Conservation (phyloP, 2,329 filamentous ascomycete species). For the Neonectria ditissima region DNA sequence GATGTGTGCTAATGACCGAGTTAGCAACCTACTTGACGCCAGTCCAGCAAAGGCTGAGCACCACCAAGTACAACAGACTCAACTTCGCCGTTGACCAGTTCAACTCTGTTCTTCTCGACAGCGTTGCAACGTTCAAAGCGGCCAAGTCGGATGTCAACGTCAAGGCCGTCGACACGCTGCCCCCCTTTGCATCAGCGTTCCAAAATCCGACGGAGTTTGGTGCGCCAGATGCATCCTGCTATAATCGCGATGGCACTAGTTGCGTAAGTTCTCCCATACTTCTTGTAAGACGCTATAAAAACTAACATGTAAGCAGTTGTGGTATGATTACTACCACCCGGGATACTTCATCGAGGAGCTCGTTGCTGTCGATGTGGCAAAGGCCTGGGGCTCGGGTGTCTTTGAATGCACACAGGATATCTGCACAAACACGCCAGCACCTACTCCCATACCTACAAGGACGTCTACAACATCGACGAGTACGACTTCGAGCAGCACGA, state of each 20-base stretch:
- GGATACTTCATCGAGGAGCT: neutral
- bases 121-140: neutral
- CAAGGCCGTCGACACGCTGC: neutral
- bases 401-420: neutral
- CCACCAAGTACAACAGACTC: slow-evolving; percentile 4
- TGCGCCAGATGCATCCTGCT: neutral
- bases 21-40: slow-evolving; percentile 14
- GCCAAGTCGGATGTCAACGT: neutral
- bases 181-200: neutral
- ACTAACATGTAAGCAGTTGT: neutral
- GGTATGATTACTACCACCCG: neutral
- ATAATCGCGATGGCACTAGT: neutral
- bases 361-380: slow-evolving; percentile 1
- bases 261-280: neutral
- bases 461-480: neutral
- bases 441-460: neutral
- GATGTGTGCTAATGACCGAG: neutral
- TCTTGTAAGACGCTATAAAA: neutral
- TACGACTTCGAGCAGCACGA: neutral
- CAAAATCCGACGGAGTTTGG: neutral
- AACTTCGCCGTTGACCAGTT: neutral
- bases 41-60: neutral
- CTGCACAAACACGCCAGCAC: neutral
- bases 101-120: slow-evolving; percentile 1
- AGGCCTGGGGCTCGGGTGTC: neutral